Percentiles rank a stretch among this genome's conserved stretches.
Evolutionary conservation across 2,329 filamentous ascomycete genomes (phyloP).

Genomic region (Pleomassaria siparia): DNA sequence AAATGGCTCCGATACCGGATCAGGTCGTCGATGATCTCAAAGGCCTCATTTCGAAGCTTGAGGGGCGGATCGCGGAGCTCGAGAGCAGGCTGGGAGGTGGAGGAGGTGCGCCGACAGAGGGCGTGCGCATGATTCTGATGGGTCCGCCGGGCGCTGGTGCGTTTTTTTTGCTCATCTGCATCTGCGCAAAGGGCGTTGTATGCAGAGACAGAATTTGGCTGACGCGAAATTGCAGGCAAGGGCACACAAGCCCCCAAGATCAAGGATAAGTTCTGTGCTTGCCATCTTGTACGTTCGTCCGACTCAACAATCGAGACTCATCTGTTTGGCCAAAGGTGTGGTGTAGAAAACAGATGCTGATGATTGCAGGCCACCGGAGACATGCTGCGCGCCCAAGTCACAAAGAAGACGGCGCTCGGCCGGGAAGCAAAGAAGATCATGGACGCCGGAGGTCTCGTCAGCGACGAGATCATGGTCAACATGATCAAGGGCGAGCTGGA

Average conservation of each 20-base stretch:
- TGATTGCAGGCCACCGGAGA: slow-evolving; percentile 83
- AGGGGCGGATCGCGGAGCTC: slow-evolving; percentile 81
- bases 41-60: slow-evolving; percentile 78
- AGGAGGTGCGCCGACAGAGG: slow-evolving; percentile 50
- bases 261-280: slow-evolving; percentile 97
- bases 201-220: slow-evolving; percentile 17
- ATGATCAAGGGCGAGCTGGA: slow-evolving; percentile 99
- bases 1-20: slow-evolving; percentile 87
- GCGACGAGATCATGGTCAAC: slow-evolving; percentile 98
- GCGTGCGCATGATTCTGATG: slow-evolving; percentile 96
- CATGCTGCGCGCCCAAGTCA: slow-evolving; percentile 97
- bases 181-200: slow-evolving; percentile 1
- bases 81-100: slow-evolving; percentile 66
- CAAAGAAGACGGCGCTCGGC: slow-evolving; percentile 93
- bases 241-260: slow-evolving; percentile 97
- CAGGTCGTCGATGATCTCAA: slow-evolving; percentile 79
- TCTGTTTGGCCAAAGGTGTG: neutral
- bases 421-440: slow-evolving; percentile 99
- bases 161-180: slow-evolving; percentile 37
- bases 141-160: slow-evolving; percentile 95
- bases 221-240: slow-evolving; percentile 68
- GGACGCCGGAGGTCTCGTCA: slow-evolving; percentile 96
- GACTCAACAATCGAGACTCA: neutral
- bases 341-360: slow-evolving; percentile 16
- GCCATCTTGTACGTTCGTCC: slow-evolving; percentile 75